These are phyloP conservation scores for Inga leiocalycina DNA, from an alignment of 306 rosid species.

Conservation along the genomic window DNA sequence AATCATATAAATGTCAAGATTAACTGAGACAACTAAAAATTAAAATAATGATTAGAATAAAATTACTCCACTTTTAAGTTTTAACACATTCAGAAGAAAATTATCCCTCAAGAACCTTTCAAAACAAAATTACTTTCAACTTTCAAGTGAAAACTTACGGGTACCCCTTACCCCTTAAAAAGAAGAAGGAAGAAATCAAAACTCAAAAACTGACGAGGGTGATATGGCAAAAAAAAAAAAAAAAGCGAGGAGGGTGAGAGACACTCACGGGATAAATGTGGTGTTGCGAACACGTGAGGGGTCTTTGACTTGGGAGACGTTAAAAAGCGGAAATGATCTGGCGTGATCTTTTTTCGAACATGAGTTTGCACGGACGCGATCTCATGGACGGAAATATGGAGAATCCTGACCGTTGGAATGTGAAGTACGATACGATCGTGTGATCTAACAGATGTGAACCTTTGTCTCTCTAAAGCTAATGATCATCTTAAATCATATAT, in stretches of 20 bases:
- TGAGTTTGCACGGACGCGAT: constrained; percentile 31
- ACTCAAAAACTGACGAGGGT: too few relatives aligned
- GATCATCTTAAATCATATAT: constrained; percentile 64
- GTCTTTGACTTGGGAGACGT: constrained; percentile 34
- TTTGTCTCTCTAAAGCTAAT: constrained; percentile 43
- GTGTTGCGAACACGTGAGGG: neutral
- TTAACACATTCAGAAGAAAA: too few relatives aligned
- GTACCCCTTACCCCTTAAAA: too few relatives aligned
- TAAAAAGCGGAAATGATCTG: constrained; percentile 27
- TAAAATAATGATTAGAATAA: too few relatives aligned
- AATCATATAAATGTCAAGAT: too few relatives aligned
- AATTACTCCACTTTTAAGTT: too few relatives aligned
- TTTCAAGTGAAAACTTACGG: too few relatives aligned
- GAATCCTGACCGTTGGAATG: constrained; percentile 32
- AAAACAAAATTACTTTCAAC: too few relatives aligned
- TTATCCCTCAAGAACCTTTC: too few relatives aligned
- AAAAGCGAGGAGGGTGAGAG: neutral
- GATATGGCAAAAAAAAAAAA: too few relatives aligned
- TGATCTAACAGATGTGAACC: constrained; percentile 39
- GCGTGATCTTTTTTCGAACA: constrained; percentile 23
- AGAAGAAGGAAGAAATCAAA: too few relatives aligned
- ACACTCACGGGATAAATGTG: neutral
- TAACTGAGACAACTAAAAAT: too few relatives aligned
- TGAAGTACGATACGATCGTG: constrained; percentile 2
- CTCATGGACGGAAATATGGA: neutral